These are phyloP conservation scores for Alternaria viburni DNA, from an alignment of 2,329 filamentous ascomycete species.

Conservation along the genomic window DNA sequence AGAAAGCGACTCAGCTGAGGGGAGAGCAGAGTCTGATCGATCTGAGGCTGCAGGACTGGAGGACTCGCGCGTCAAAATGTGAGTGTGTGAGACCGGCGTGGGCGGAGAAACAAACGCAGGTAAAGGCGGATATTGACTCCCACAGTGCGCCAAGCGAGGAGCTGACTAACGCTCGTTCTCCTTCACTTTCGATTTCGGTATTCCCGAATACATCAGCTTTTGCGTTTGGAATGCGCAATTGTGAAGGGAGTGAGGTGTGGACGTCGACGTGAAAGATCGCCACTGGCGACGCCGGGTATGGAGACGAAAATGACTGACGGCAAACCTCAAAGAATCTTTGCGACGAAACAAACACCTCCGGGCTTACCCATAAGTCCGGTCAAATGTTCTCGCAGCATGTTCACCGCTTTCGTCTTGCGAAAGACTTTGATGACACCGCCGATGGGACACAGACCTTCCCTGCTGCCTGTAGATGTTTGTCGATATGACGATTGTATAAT, in stretches of 20 bases:
- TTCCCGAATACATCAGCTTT: rapidly evolving
- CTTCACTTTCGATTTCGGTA: neutral
- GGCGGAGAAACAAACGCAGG: neutral
- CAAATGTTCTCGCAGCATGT: neutral
- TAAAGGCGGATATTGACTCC: neutral
- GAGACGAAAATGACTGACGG: neutral
- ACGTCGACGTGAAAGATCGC: neutral
- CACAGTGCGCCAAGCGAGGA: neutral
- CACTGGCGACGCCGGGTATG: neutral
- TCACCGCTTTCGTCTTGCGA: neutral
- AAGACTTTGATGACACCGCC: neutral
- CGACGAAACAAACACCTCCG: neutral
- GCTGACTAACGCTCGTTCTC: neutral
- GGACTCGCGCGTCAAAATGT: rapidly evolving
- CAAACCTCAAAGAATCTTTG: neutral
- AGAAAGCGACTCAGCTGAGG: no score
- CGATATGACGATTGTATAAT: rapidly evolving
- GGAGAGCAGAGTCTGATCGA: no score
- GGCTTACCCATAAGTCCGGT: rapidly evolving
- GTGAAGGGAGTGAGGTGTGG: neutral
- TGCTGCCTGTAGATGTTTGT: neutral
- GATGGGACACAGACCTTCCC: neutral
- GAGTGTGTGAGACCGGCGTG: neutral
- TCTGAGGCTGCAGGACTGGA: rapidly evolving
- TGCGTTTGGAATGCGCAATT: neutral